Evolutionary conservation across 73 alveolate species (phyloP), one percentile per base, ranked within the genome.

Genomic region (Tetrahymena elliotti): DNA sequence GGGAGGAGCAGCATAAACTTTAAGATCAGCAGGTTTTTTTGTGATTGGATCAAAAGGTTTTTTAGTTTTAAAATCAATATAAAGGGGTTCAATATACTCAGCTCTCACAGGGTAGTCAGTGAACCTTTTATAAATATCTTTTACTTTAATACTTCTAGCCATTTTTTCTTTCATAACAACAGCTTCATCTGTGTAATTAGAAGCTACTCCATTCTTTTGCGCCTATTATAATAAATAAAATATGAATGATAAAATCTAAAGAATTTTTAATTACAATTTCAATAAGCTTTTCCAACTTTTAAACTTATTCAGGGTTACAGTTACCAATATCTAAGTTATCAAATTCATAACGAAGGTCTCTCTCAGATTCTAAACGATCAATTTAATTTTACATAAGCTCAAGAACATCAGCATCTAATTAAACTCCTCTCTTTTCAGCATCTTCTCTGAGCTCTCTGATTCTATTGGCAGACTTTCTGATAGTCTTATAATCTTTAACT

Each of bases 21-120:
- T 94, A 53, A 84, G 93, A 47, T 92, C 93, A 92, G 38, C 93
- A 33, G 33, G 96, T 93, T 47, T 84, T 84, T 94, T 94, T 84
- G 94, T 37, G 10, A 94, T 47, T 16, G 96, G 96, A 94, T 94
- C 96, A 16, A 95, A 95, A 18, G 96, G 97, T 95, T 97, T 96
- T 54, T 96, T 96, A 24, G 97, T 96, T 35, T 96, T 96, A 13
- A 96, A 95, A 93, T 97, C 97, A 35, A 52, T 84, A 68, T 68
- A 68, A 68, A 68, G 83, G 83, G 95, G 84, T 95, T 98, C 94
- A 95, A 96, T 54, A 96, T 98, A 93, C 94, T 97, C 4, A 98
- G 99, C 99, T 94, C 99, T 96, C 37, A 96, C 97, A 13, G 99
- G 99, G 95, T 98, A 98, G 39, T 98, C 99, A 82, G 94, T 94